Evolutionary conservation across 2,329 filamentous ascomycete genomes (phyloP).

Genomic region (Ciborinia camelliae): DNA sequence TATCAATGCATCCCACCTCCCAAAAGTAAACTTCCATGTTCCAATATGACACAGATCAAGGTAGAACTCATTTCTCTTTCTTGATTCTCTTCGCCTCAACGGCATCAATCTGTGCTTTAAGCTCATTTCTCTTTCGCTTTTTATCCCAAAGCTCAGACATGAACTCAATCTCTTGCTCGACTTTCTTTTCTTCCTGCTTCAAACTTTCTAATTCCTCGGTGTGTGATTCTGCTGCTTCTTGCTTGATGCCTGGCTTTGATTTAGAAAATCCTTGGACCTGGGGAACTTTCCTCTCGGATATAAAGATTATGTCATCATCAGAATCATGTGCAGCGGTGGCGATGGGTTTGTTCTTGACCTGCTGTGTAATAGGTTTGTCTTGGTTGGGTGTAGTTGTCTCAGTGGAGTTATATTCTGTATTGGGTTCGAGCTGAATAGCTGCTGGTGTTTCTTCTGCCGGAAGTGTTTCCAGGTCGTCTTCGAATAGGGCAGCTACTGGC

Average conservation of each 20-base stretch:
- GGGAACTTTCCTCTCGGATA: background rate
- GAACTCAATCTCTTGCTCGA: background rate
- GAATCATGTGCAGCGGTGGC: background rate
- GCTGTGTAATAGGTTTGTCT: fast-evolving
- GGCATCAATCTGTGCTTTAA: background rate
- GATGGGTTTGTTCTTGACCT: background rate
- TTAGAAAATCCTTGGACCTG: no score
- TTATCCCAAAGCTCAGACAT: background rate
- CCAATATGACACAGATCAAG: background rate
- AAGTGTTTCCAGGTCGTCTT: background rate
- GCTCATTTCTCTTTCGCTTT: background rate
- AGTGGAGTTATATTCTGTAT: background rate
- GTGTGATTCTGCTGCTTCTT: background rate
- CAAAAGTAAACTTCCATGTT: no score
- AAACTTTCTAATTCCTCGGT: background rate
- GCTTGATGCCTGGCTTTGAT: background rate
- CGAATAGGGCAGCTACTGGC: no score
- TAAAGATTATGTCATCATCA: background rate
- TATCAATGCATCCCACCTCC: background rate
- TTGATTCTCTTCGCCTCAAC: background rate
- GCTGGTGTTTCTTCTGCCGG: background rate
- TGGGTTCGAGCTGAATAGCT: background rate
- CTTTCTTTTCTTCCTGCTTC: background rate
- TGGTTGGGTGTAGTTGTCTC: background rate
- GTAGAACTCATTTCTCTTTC: background rate